phyloP scores from a whole-genome alignment of 805 yeast species.

The Jamesozyma spencerorum region DNA sequence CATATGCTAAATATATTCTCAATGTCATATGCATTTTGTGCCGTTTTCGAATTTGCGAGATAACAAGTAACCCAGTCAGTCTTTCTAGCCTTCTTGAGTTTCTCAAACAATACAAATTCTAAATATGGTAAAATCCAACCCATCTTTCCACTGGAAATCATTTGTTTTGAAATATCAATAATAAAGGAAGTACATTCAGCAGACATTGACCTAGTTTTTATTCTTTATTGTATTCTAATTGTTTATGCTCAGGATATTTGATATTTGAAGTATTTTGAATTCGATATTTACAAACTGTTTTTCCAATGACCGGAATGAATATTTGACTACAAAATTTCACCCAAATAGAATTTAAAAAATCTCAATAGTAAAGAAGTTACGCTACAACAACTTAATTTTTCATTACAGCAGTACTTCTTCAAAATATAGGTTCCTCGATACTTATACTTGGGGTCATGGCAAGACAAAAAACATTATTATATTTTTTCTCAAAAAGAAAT shows the following conservation, averaged over 20 bases:
- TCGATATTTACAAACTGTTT: background rate
- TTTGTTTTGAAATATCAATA: conserved; percentile 19
- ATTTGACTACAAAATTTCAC: too few species aligned
- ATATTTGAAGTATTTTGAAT: background rate
- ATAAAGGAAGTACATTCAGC: conserved; percentile 23
- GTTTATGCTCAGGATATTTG: background rate
- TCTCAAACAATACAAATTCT: conserved; percentile 21
- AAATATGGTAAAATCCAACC: conserved; percentile 18
- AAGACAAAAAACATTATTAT: too few species aligned
- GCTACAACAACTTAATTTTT: too few species aligned
- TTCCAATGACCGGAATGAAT: too few species aligned
- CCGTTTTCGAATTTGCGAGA: conserved; percentile 12
- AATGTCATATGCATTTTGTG: conserved; percentile 14
- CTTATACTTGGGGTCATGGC: too few species aligned
- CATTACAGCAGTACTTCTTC: too few species aligned
- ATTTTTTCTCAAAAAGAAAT: too few species aligned
- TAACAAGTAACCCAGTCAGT: conserved; percentile 25
- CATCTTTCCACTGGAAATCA: conserved; percentile 10
- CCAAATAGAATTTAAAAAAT: too few species aligned
- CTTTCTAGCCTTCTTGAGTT: conserved; percentile 22
- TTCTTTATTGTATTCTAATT: too few species aligned
- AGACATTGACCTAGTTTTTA: conserved; percentile 6
- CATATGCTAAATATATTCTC: conserved; percentile 16
- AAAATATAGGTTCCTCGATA: too few species aligned
- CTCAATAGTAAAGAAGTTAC: too few species aligned